Base-by-base conservation (phyloP, 2,329 filamentous ascomycete genomes). In the Aureobasidium lini region DNA sequence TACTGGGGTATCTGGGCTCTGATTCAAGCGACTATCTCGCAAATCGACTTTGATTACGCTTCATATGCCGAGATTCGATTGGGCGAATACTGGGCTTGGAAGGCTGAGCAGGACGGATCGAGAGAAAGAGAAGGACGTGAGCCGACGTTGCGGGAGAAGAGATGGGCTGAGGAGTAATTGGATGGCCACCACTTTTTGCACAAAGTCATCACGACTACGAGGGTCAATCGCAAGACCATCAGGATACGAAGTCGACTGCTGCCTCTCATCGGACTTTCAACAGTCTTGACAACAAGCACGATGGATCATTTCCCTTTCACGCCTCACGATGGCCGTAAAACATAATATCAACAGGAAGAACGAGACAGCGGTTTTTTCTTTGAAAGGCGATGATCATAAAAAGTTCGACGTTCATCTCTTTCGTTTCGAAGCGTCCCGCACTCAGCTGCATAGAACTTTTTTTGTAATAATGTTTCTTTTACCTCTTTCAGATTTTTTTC, bases 21-120 rank as follows among this genome's bases (percentile, higher is more conserved):
- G 63, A 97, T 99, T 64, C 94, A 99, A 77, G 89, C 92, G 2
- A 89, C 84, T 58, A 97, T 99, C 65, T 95, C 90, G 10, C 84
- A 93, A 64, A 99, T 99, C 67, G 89, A 96, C 70, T 99, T 99
- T 70, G 92, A 99, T 75, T 99, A 99, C 71, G 89, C 90, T 44
- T 84, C 82, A 8, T 99, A 97, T 71, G 93, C 94, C 10, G 90
- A 96, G 72, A 75, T 87, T 15, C 81, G 94, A 59, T 78, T 99
- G 6, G 86, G 88, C 53, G 94, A 97, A 76, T 97, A 96, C 75
- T 95, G 87, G 82, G 90, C 87, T 4, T 96, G 90, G 90, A 89
- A 92, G 70, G 85, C 81, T 47, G 89, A 93, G 71, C 74, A 77
- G 23, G 82, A 87, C 60, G 88, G 87, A 7, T 83, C 79, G 62